Percentiles rank a stretch among this genome's conserved stretches.
Evolutionary conservation across 257 asterid genomes (phyloP).

Genomic region (Apocynum venetum): DNA sequence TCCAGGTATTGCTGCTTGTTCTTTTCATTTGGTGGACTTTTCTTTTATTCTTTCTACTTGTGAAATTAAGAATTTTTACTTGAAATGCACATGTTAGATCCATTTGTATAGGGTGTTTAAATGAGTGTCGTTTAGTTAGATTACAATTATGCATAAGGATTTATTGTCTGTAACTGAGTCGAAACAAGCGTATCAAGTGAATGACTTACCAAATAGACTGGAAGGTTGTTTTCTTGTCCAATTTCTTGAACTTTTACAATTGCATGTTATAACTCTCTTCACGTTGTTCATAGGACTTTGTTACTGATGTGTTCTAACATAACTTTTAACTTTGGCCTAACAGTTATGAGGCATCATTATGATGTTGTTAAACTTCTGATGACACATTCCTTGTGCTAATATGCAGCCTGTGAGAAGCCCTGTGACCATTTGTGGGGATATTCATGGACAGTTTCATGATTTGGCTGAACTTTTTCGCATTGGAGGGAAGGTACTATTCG

Average conservation of each 20-base stretch:
- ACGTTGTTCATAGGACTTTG: neutral
- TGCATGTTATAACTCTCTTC: neutral
- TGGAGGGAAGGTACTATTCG: constrained; percentile 81
- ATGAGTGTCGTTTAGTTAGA: neutral
- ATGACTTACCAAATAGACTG: neutral
- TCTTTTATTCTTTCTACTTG: neutral
- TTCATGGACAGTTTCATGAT: constrained; percentile 96
- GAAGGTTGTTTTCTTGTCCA: neutral
- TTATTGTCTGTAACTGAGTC: neutral
- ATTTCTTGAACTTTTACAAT: neutral
- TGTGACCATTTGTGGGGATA: constrained; percentile 94
- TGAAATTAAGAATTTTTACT: neutral
- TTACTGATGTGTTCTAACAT: neutral
- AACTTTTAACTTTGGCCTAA: neutral
- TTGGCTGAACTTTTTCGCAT: constrained; percentile 94
- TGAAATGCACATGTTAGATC: neutral
- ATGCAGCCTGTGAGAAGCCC: constrained; percentile 97
- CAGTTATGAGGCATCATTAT: neutral
- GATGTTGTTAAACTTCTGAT: neutral
- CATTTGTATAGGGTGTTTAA: neutral
- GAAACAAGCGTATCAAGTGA: neutral
- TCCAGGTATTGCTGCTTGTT: constrained; percentile 55
- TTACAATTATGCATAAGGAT: neutral
- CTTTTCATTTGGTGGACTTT: neutral
- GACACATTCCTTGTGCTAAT: constrained; percentile 7